Evolutionary conservation across 2,329 filamentous ascomycete genomes (phyloP).

Genomic region (Gliomastix tumulicola): DNA sequence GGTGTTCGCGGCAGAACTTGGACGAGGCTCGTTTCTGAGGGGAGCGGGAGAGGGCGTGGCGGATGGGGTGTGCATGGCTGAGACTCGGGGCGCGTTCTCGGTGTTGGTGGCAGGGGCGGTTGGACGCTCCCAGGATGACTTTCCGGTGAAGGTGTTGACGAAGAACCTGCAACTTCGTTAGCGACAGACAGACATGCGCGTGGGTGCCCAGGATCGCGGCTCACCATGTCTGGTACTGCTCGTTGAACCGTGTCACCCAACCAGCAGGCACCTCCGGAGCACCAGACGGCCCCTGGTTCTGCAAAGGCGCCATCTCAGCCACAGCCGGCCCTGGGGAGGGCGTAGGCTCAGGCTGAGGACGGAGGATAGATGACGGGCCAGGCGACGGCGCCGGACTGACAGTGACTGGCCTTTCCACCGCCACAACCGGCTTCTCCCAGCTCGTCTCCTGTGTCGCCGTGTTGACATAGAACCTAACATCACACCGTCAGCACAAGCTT

Average conservation of each 20-base stretch:
- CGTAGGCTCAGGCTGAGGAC: too few species aligned
- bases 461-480: not conserved
- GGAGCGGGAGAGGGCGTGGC: not conserved
- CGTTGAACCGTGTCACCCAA: slow-evolving; percentile 81
- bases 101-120: slow-evolving; percentile 51
- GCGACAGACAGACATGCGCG: too few species aligned
- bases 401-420: too few species aligned
- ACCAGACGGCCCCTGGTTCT: too few species aligned
- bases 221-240: slow-evolving; percentile 83
- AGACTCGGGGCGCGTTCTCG: too few species aligned
- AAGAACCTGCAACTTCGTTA: too few species aligned
- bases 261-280: slow-evolving; percentile 43
- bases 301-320: too few species aligned
- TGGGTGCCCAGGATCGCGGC: too few species aligned
- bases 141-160: slow-evolving; percentile 80
- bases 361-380: too few species aligned
- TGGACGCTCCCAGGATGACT: slow-evolving; percentile 86
- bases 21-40: not conserved
- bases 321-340: too few species aligned
- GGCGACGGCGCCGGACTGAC: too few species aligned
- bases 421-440: not conserved
- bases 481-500: too few species aligned
- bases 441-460: not conserved
- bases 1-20: not conserved
- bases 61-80: not conserved